Evolutionary conservation across 2,329 filamentous ascomycete genomes (phyloP), one percentile per base, ranked within the genome.

Genomic region (Magnaporthiopsis poae): DNA sequence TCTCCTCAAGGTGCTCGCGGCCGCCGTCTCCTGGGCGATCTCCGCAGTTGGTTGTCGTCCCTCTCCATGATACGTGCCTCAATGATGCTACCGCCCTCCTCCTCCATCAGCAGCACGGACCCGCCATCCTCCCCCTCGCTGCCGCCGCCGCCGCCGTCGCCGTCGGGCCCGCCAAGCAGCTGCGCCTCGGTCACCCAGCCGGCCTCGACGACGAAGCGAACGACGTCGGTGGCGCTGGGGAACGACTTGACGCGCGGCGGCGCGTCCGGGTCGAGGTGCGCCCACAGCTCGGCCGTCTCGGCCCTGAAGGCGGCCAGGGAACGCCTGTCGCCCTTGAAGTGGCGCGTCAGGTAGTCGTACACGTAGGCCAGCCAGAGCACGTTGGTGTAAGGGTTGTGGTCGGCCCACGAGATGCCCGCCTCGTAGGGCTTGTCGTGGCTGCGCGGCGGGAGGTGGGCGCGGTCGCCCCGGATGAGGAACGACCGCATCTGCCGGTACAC

Each of bases 291-390:
- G 66, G 73, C 76, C 1, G 84, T 86, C 60, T 77, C 74, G 21
- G 75, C 75, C 67, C 76, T 78, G 71, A 87, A 88, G 2, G 69
- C 68, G 4, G 71, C 72, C 15, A 86, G 72, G 27, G 82, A 79
- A 67, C 76, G 77, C 69, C 77, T 80, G 11, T 78, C 76, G 5
- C 84, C 84, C 13, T 70, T 68, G 69, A 84, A 87, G 68, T 81
- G 77, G 8, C 68, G 70, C 2, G 77, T 71, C 66, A 87, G 74
- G 73, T 86, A 87, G 52, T 79, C 76, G 70, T 87, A 87, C 5
- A 87, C 76, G 69, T 88, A 88, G 3, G 84, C 83, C 60, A 89
- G 78, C 86, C 86, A 89, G 25, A 89, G 76, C 1, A 88, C 84
- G 69, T 89, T 89, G 5, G 84, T 87, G 73, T 88, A 88, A 0